A percentile compares a stretch with the other conserved stretches of the same genome.
Conservation (phyloP, 2,329 filamentous ascomycete species). For the Trichoderma atrobrunneum region DNA sequence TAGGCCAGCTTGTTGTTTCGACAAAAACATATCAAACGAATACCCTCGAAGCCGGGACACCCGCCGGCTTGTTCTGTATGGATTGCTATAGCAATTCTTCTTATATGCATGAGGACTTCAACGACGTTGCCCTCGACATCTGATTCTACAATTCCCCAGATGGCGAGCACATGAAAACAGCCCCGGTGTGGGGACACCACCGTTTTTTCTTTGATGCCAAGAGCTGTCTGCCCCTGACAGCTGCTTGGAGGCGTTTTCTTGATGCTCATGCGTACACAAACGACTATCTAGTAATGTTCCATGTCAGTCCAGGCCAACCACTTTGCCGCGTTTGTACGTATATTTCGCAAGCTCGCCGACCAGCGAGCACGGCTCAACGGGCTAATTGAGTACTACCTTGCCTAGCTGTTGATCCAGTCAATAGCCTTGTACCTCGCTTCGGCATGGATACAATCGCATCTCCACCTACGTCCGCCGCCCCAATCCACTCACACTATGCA, state of each 20-base stretch:
- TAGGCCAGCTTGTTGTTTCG: neutral
- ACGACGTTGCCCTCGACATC: neutral
- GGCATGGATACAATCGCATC: conserved; percentile 2
- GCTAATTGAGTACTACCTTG: neutral
- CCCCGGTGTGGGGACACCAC: neutral
- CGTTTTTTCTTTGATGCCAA: neutral
- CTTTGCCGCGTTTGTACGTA: conserved; percentile 11
- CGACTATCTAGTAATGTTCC: conserved; percentile 5
- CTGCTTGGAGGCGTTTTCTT: neutral
- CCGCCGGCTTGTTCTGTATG: neutral
- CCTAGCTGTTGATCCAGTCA: conserved; percentile 1
- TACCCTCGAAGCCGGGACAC: neutral
- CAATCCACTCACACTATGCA: conserved; percentile 14
- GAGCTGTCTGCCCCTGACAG: neutral
- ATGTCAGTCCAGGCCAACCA: neutral
- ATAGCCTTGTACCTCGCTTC: conserved; percentile 4
- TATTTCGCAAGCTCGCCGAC: conserved; percentile 1
- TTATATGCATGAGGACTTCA: neutral
- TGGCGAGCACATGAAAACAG: neutral
- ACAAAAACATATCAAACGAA: neutral
- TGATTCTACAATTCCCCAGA: conserved; percentile 5
- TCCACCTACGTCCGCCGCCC: conserved; percentile 1
- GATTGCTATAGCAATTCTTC: neutral
- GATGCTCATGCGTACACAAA: neutral
- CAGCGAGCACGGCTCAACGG: neutral